Evolutionary conservation across 345 rosid genomes (phyloP).

Genomic region (Crucihimalaya himalaica): DNA sequence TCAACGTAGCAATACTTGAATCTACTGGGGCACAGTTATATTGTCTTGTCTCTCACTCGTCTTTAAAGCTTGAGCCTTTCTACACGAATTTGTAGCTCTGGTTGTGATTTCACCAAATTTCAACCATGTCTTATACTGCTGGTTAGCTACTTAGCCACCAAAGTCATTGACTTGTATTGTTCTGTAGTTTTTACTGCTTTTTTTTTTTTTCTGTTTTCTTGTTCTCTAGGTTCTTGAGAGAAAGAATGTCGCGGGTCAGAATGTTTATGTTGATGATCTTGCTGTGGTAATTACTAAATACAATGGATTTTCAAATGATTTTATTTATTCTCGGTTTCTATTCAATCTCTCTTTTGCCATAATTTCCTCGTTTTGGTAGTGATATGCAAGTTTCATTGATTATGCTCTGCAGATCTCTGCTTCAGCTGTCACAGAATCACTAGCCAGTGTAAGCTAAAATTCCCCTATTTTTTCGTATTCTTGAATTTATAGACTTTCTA

Average conservation of each 20-base stretch:
- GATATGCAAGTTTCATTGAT: neutral
- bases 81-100: neutral
- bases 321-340: neutral
- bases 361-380: conserved; percentile 9
- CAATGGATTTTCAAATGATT: neutral
- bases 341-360: no score
- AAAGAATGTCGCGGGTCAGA: conserved; percentile 47
- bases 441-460: conserved; percentile 74
- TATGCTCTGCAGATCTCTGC: conserved; percentile 72
- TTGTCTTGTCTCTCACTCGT: neutral
- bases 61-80: conserved; percentile 33
- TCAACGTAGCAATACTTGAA: conserved; percentile 7
- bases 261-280: conserved; percentile 63
- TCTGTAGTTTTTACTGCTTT: conserved; percentile 2
- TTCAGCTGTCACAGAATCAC: conserved; percentile 79
- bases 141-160: no score
- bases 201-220: conserved; percentile 19
- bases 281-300: conserved; percentile 51
- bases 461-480: neutral
- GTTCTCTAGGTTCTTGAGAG: conserved; percentile 68
- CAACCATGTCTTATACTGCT: no score
- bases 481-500: neutral
- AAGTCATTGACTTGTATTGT: conserved; percentile 22
- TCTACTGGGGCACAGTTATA: neutral
- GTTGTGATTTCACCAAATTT: no score